Evolutionary conservation across 371 early-diverging fungal species (phyloP).

Genomic region (Dentiscutata heterogama): DNA sequence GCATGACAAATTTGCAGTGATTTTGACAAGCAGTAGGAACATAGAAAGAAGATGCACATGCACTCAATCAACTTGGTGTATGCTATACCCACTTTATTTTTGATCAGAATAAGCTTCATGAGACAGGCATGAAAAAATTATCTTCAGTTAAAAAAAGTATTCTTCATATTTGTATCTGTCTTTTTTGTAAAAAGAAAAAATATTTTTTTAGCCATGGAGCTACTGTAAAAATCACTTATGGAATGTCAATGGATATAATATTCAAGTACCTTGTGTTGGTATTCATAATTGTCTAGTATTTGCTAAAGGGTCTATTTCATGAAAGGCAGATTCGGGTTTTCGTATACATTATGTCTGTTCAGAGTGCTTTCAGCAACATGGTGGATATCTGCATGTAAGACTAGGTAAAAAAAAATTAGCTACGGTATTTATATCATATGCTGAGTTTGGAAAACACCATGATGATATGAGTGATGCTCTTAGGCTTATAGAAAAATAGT

Average conservation of each 20-base stretch:
- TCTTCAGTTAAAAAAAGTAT: neutral
- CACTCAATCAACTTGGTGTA: neutral
- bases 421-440: too few relatives aligned
- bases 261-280: too few relatives aligned
- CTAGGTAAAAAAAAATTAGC: neutral
- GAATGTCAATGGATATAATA: neutral
- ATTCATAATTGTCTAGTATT: neutral
- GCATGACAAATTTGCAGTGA: too few relatives aligned
- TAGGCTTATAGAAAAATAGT: neutral
- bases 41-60: neutral
- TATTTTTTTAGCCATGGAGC: neutral
- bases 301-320: too few relatives aligned
- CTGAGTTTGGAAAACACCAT: neutral
- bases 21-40: neutral
- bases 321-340: neutral
- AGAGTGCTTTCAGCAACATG: too few relatives aligned
- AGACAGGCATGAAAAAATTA: neutral
- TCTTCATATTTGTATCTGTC: neutral
- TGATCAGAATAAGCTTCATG: neutral
- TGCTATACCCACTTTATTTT: slow-evolving; percentile 4
- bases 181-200: too few relatives aligned
- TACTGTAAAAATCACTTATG: neutral
- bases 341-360: neutral
- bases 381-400: neutral
- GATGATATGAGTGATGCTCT: neutral